Evolutionary conservation across 2,329 filamentous ascomycete genomes (phyloP), one percentile per base, ranked within the genome.

Genomic region (Rhynchosporium secalis): DNA sequence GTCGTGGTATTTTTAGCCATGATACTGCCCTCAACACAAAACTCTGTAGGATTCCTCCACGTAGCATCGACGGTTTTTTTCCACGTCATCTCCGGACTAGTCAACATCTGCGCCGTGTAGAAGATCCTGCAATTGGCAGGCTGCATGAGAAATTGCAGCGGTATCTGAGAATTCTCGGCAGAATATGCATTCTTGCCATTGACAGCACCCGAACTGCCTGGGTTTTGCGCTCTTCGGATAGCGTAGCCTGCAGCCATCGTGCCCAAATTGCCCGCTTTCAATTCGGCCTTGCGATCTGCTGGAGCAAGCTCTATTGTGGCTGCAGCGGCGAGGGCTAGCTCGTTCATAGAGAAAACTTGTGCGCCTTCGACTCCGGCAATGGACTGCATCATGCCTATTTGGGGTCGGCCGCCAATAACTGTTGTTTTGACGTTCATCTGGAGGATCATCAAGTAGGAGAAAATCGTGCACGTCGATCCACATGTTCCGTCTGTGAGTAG

Each of bases 351-450:
- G 31, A 56, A 55, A n/a, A 64, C 62, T 47, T 64, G 58, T 10
- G 58, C 48, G 26, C 62, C 61, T 40, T 63, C 57, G 1, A 58
- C 49, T 13, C 62, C 62, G 29, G 56, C 62, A 8, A 64, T 46
- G 29, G 54, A 45, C 43, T 64, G 62, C 62, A 64, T 64, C n/a
- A 54, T 26, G 0, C 62, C 62, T 26, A 47, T 58, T 43, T 59
- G 41, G 6, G 62, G 59, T 41, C 59, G 59, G 29, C 62, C 59
- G 43, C 83, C 83, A 62, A 85, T 74, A 6, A 79, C 80, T 60
- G 80, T 77, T 4, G 80, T 81, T 73, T 81, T 80, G 28, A 85
- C 80, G 28, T 79, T 78, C 77, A 77, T 67, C 83, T 75, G 67
- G 82, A 77, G 65, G 84, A 80, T 63, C 62, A 63, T 63, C 29